Base-by-base conservation (phyloP, 164 flowering plant species). In the Echeveria elegans region DNA sequence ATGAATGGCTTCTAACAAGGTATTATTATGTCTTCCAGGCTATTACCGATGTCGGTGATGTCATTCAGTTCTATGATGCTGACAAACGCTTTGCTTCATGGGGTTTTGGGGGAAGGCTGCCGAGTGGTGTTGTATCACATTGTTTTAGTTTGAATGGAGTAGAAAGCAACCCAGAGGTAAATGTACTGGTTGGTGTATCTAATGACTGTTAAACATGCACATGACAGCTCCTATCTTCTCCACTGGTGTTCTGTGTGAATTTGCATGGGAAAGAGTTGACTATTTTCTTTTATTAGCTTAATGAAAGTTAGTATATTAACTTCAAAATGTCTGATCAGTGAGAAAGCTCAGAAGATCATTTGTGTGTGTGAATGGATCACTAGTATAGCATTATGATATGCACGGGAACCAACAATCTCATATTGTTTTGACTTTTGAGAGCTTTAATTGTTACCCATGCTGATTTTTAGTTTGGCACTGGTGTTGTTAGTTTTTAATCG, bases 81-180 rank as follows among this genome's bases (percentile, higher is more conserved):
- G 97, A 94, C 45, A 82, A 71, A 72, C 80, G 70, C 2, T 94
- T 88, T 66, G 85, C 90, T 71, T 89, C 96, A 28, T 94, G 97
- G 97, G 99, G 99, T 47, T 94, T 94, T 76, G 99, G 99, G 24
- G 99, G 87, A 75, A 81, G 79, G 72, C 64, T 74, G 53, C 36
- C 15, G 29, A 72, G 77, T 72, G 87, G 88, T 34, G 63, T 70
- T 1, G 74, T 91, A 19, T 91, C 97, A 64, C 99, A 94, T 73
- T 89, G 96, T 74, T 94, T 91, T 72, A 88, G 61, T 56, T 24
- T 56, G 32, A 56, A 56, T 56, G 31, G 61, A 56, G 77, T 71
- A 47, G 53, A 77, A 50, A 41, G 45, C 68, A 74, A 70, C 64
- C 58, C 24, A 52, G 97, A 94, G 95, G 98, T 87, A 76, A 71